Evolutionary conservation across 2,329 filamentous ascomycete species (phyloP).

Genomic region (Neophaeococcomyces mojaviensis): DNA sequence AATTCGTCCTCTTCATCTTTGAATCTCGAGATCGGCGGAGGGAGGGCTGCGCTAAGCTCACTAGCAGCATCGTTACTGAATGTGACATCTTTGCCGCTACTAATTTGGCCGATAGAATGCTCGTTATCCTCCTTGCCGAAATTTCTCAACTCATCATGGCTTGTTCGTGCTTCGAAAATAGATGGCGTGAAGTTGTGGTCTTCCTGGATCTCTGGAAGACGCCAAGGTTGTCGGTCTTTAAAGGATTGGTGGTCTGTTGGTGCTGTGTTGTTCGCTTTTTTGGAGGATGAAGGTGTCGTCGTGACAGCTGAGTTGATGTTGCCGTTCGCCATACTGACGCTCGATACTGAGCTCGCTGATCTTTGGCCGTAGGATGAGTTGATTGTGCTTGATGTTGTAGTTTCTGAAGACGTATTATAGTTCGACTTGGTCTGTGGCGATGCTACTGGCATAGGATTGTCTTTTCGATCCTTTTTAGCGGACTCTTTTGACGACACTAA

Average conservation of each 20-base stretch:
- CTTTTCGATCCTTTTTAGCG: neutral
- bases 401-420: no score
- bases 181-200: conserved; percentile 3
- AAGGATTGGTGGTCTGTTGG: neutral
- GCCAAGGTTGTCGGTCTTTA: neutral
- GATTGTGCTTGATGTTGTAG: neutral
- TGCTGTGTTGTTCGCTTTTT: neutral
- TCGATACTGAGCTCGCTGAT: neutral
- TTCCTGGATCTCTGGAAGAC: conserved; percentile 5
- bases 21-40: conserved; percentile 8
- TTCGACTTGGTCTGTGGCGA: neutral
- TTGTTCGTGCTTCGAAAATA: conserved; percentile 6
- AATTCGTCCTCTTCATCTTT: conserved; percentile 8
- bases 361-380: neutral
- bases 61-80: conserved; percentile 8
- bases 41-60: conserved; percentile 6
- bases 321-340: neutral
- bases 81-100: conserved; percentile 5
- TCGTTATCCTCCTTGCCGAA: conserved; percentile 20
- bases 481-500: neutral
- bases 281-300: no score
- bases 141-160: conserved; percentile 22
- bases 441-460: neutral
- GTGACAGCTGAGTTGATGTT: neutral
- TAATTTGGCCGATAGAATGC: conserved; percentile 3